Evolutionary conservation across 768 basidiomycete species (phyloP).

Genomic region (Leccinum variicolor): DNA sequence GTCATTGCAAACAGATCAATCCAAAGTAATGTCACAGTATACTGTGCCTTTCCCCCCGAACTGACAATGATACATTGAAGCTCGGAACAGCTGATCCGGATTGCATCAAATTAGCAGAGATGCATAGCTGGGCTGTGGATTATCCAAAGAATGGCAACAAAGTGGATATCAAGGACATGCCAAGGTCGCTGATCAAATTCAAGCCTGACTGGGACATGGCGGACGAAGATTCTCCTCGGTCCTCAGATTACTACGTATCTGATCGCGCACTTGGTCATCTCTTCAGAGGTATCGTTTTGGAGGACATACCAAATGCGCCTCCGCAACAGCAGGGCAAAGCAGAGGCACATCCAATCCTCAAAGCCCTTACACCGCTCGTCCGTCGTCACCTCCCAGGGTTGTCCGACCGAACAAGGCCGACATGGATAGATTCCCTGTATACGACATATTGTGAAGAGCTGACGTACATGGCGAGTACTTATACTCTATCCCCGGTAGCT

Average conservation of each 20-base stretch:
- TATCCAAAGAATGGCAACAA: constrained; percentile 76
- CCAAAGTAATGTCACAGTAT: constrained; percentile 43
- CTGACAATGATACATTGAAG: constrained; percentile 31
- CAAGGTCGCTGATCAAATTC: constrained; percentile 54
- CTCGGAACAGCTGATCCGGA: constrained; percentile 55
- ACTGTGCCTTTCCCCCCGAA: not conserved
- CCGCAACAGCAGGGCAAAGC: constrained; percentile 10
- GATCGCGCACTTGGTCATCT: constrained; percentile 66
- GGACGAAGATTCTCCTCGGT: constrained; percentile 49
- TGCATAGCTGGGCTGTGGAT: constrained; percentile 68
- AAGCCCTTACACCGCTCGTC: constrained; percentile 20
- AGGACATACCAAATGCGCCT: constrained; percentile 27
- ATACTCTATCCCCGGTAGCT: constrained; percentile 57
- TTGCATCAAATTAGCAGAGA: constrained; percentile 56
- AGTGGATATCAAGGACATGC: constrained; percentile 53
- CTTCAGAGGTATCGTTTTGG: constrained; percentile 58
- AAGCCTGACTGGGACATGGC: constrained; percentile 80
- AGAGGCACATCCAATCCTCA: constrained; percentile 32
- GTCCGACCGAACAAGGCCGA: not conserved
- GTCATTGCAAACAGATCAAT: constrained; percentile 56
- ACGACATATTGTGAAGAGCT: constrained; percentile 59
- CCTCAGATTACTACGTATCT: constrained; percentile 70
- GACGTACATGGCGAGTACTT: constrained; percentile 64
- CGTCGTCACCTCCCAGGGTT: constrained; percentile 14
- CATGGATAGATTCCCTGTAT: constrained; percentile 19